These are phyloP conservation scores for Populus hybrid DNA, from an alignment of 441 rosid genomes.

Conservation along the genomic window DNA sequence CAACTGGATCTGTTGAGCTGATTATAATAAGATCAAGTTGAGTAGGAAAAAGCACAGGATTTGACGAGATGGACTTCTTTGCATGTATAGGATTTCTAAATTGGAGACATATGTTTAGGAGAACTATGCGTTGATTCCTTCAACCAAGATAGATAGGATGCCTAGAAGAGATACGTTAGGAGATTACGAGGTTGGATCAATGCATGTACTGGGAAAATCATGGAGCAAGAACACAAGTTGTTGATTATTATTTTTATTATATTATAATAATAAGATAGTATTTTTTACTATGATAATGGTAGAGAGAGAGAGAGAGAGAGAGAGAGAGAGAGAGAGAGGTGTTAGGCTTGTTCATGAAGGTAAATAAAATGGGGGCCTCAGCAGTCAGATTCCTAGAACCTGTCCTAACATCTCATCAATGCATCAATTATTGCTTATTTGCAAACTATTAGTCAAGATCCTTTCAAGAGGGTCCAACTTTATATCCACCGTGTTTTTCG, in stretches of 20 bases:
- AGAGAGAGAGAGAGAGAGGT: not conserved
- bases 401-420: not conserved
- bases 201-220: not conserved
- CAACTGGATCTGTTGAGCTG: too few relatives aligned
- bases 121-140: not conserved
- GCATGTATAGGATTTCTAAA: not conserved
- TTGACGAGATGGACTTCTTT: not conserved
- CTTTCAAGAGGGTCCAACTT: not conserved
- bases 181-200: not conserved
- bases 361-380: too few relatives aligned
- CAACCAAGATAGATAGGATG: not conserved
- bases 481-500: not conserved
- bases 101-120: not conserved
- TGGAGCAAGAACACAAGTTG: not conserved
- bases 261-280: too few relatives aligned
- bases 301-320: not conserved
- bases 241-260: too few relatives aligned
- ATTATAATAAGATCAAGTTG: too few relatives aligned
- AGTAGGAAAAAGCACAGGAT: too few relatives aligned
- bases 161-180: not conserved
- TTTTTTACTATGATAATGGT: too few relatives aligned
- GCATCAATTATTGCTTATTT: too few relatives aligned
- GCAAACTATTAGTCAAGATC: too few relatives aligned
- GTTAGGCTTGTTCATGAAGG: not conserved
- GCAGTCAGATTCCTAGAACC: not conserved